Conservation (phyloP, 441 rosid species). For the Dalechampia spathulata region DNA sequence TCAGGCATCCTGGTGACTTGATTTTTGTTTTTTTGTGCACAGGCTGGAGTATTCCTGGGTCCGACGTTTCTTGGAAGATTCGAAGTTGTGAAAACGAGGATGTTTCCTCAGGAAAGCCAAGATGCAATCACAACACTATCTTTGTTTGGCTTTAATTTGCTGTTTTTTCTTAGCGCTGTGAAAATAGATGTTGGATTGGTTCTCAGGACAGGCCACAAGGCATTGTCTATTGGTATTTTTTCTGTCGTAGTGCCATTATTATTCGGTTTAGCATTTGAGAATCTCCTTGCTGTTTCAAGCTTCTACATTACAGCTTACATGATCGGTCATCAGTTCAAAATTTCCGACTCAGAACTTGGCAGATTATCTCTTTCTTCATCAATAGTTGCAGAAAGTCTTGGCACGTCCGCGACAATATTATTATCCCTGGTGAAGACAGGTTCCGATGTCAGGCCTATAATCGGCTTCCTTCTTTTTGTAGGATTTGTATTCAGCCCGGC, state of each 20-base stretch:
- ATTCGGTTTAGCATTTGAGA: background rate
- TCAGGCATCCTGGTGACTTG: too few species aligned
- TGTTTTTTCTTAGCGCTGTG: constrained; percentile 10
- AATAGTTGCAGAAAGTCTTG: constrained; percentile 18
- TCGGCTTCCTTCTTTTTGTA: background rate
- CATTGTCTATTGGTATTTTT: background rate
- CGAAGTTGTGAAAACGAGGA: background rate
- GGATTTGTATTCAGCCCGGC: constrained; percentile 27
- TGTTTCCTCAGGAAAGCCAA: constrained; percentile 4
- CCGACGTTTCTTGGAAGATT: constrained; percentile 8
- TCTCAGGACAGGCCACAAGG: background rate
- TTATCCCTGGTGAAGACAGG: background rate
- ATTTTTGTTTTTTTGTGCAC: background rate
- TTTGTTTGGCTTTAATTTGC: background rate
- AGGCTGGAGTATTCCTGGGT: constrained; percentile 14
- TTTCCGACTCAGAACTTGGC: constrained; percentile 59
- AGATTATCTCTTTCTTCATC: constrained; percentile 39
- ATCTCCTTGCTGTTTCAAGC: constrained; percentile 20
- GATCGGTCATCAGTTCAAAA: constrained; percentile 37
- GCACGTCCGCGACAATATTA: background rate
- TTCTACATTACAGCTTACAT: constrained; percentile 42
- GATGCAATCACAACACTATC: background rate
- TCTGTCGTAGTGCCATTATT: background rate
- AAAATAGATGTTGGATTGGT: constrained; percentile 3
- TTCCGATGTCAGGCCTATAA: background rate